Percentiles rank a stretch among this genome's conserved stretches.
Evolutionary conservation across 129 eudicot genomes (phyloP).

Genomic region (Kitagawia praeruptora): DNA sequence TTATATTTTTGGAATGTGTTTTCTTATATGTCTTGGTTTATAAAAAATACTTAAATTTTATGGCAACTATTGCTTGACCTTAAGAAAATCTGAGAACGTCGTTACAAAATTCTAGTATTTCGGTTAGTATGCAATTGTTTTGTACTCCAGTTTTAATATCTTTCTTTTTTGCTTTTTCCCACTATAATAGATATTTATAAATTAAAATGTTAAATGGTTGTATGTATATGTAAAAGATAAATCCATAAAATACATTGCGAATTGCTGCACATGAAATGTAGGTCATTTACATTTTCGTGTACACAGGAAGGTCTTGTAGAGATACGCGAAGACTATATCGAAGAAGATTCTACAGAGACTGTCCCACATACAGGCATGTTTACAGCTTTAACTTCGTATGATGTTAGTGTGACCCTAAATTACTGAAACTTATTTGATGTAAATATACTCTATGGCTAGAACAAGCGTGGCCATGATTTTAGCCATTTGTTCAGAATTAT

Average conservation of each 20-base stretch:
- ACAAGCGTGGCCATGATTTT: not conserved
- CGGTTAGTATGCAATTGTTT: not conserved
- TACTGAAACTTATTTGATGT: not conserved
- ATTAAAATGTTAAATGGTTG: not conserved
- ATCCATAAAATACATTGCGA: not conserved
- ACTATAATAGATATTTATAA: not conserved
- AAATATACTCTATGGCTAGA: not conserved
- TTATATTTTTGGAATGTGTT: not conserved
- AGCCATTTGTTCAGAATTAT: not conserved
- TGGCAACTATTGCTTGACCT: not conserved
- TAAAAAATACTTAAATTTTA: not conserved
- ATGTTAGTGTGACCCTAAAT: not conserved
- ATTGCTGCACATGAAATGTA: not conserved
- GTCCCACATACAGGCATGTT: constrained; percentile 31
- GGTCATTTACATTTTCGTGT: constrained; percentile 10
- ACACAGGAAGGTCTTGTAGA: constrained; percentile 88
- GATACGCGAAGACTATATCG: constrained; percentile 76
- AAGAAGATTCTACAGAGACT: constrained; percentile 36
- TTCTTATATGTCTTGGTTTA: not conserved
- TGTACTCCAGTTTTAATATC: not conserved
- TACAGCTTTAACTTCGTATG: constrained; percentile 8
- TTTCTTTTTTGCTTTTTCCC: not conserved
- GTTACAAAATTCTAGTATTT: not conserved
- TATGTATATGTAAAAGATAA: not conserved
- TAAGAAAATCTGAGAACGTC: not conserved